Evolutionary conservation across 768 basidiomycete species (phyloP).

Genomic region (Neoboletus brunneissimus): DNA sequence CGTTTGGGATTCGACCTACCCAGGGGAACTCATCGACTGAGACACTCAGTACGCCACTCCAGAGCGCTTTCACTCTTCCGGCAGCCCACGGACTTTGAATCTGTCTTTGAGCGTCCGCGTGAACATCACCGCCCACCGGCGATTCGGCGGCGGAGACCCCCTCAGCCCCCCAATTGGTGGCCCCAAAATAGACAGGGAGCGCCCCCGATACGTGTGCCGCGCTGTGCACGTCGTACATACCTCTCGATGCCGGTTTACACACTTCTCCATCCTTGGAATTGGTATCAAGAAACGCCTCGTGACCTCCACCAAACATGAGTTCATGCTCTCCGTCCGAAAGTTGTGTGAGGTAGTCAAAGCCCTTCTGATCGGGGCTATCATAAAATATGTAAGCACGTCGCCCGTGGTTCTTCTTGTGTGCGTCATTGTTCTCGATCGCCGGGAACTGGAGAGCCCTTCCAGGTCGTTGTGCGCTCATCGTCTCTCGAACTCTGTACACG

Average conservation of each 20-base stretch:
- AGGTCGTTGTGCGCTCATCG: constrained; percentile 65
- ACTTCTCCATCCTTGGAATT: constrained; percentile 1
- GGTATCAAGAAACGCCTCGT: constrained; percentile 26
- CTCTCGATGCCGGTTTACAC: constrained; percentile 28
- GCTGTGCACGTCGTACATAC: constrained; percentile 34
- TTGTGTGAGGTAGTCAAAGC: constrained; percentile 71
- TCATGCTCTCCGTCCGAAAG: constrained; percentile 43
- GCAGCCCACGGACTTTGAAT: constrained; percentile 32
- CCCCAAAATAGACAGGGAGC: constrained; percentile 54
- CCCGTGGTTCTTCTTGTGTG: constrained; percentile 33
- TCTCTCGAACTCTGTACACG: constrained; percentile 40
- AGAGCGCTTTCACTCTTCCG: constrained; percentile 52
- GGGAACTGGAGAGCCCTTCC: constrained; percentile 35
- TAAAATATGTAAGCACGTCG: constrained; percentile 59
- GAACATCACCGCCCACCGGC: constrained; percentile 6
- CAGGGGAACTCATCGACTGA: constrained; percentile 65
- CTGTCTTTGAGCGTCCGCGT: constrained; percentile 11
- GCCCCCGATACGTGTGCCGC: constrained; percentile 47
- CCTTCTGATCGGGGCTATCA: constrained; percentile 35
- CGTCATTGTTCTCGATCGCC: neutral
- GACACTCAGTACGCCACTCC: constrained; percentile 63
- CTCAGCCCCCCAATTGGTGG: constrained; percentile 42
- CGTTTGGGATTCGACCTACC: constrained; percentile 61
- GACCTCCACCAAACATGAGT: constrained; percentile 69
- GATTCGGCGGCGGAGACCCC: constrained; percentile 17